Evolutionary conservation across 192 early-diverging fungal species (phyloP).

Genomic region (Backusella luteola): DNA sequence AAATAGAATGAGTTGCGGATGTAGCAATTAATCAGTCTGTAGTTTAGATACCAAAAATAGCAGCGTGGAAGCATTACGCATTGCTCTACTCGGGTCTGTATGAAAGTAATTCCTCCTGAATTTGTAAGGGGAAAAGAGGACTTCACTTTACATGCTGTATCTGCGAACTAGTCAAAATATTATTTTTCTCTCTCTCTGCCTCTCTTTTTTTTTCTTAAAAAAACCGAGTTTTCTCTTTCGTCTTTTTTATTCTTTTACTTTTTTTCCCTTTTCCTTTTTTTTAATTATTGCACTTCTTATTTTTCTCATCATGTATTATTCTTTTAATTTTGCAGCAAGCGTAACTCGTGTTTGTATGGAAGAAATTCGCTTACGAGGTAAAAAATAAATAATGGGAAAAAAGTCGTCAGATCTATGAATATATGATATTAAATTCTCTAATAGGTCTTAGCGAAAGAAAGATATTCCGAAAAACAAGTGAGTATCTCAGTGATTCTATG

Average conservation of each 20-base stretch:
- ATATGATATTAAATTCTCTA: background rate
- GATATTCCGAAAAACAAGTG: slow-evolving; percentile 33
- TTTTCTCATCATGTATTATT: slow-evolving; percentile 18
- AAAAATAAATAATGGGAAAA: background rate
- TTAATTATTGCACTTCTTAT: background rate
- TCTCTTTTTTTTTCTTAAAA: background rate
- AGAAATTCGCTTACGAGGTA: slow-evolving; percentile 24
- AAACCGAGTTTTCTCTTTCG: background rate
- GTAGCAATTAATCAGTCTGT: background rate
- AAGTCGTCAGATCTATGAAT: background rate
- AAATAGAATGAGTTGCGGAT: background rate
- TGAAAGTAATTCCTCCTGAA: slow-evolving; percentile 10
- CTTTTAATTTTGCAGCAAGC: slow-evolving; percentile 19
- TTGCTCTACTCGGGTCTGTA: slow-evolving; percentile 3
- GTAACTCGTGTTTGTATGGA: slow-evolving; percentile 26
- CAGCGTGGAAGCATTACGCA: background rate
- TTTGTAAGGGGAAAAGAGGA: background rate
- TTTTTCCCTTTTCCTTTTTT: background rate
- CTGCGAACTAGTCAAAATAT: slow-evolving; percentile 6
- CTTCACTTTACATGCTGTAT: background rate
- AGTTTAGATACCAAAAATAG: slow-evolving; percentile 7
- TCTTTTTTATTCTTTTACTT: slow-evolving; percentile 1
- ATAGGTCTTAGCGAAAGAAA: slow-evolving; percentile 31
- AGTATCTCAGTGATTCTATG: background rate
- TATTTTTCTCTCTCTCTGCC: background rate